Base-by-base conservation (phyloP, 2,329 filamentous ascomycete species). In the Aspergillus versicolor region DNA sequence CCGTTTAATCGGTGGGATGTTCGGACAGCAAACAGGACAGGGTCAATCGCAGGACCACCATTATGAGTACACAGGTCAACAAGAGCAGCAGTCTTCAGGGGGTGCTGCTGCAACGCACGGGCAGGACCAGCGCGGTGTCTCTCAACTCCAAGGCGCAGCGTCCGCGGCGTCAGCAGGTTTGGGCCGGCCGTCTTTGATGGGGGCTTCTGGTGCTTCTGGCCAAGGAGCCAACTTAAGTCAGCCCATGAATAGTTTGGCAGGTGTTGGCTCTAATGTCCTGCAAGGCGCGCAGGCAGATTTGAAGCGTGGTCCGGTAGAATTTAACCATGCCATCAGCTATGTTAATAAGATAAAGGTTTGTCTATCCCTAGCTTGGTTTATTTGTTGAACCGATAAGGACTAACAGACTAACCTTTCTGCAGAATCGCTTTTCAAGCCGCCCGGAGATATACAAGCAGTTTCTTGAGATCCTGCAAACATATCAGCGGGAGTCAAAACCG, bases 371-470 rank as follows among this genome's bases (percentile, higher is more conserved):
- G 11, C 21, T 21, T 43, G 34, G 13, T 12, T 21, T 24, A 45
- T 17, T 43, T 21, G 12, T 46, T 9, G 13, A 42, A 9, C 30
- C 3, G 13, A 30, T 44, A 8, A 4, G 43, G 27, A 37, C 19
- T 57, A 44, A 50, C 22, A 27, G 17, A 13, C 24, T 19, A 45
- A 41, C 19, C 15, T 34, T 43, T 56, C 5, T 53, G 24, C 57
- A 96, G 91, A 99, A 97, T 72, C 93, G 94, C 44, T 99, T 97
- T 76, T 89, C 96, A 67, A 88, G 92, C 68, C 92, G 96, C 63
- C 94, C 94, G 6, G 94, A 99, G 73, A 97, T 99, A 61, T 99
- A 99, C 80, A 99, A 99, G 75, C 93, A 99, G 71, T 99, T 99
- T 70, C 83, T 99, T 30, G 94, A 99, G 73, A 99, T 99, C 48